These are phyloP conservation scores for Sideroxylon spinosum DNA, from an alignment of 179 eudicot genomes.

Conservation along the genomic window DNA sequence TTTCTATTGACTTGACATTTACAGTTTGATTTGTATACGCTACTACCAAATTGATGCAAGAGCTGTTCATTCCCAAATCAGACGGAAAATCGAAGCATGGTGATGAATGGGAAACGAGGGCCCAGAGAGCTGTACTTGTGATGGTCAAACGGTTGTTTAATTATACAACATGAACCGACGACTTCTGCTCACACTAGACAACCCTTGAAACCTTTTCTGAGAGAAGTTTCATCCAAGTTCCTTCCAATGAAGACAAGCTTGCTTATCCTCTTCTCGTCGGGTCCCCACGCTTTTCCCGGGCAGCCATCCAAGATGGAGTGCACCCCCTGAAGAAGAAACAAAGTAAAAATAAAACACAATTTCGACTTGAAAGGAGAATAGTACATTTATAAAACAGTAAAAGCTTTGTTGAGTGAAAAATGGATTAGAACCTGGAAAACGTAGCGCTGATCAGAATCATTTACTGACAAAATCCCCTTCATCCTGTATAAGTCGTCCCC, in stretches of 20 bases:
- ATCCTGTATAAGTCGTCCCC: slow-evolving; percentile 87
- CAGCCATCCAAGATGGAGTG: slow-evolving; percentile 79
- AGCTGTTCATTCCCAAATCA: background rate
- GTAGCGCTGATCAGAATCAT: slow-evolving; percentile 60
- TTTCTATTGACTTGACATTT: background rate
- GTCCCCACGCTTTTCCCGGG: slow-evolving; percentile 81
- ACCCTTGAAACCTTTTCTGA: slow-evolving; percentile 84
- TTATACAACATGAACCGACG: too few species aligned
- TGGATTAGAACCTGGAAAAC: slow-evolving; percentile 61
- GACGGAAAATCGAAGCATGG: background rate
- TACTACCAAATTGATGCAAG: too few species aligned
- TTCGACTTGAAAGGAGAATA: background rate
- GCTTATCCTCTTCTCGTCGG: slow-evolving; percentile 72
- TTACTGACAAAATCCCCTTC: slow-evolving; percentile 81
- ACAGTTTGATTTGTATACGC: background rate
- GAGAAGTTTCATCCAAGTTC: slow-evolving; percentile 69
- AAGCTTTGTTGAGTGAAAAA: background rate
- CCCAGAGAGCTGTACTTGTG: background rate
- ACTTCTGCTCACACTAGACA: slow-evolving; percentile 42
- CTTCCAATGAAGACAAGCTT: slow-evolving; percentile 86
- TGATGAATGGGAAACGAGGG: background rate
- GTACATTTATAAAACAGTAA: background rate
- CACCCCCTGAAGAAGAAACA: slow-evolving; percentile 62
- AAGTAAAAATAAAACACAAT: background rate
- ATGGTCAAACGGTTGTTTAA: background rate